phyloP scores from a whole-genome alignment of 2,329 filamentous ascomycete species.

The Beauveria sp. region DNA sequence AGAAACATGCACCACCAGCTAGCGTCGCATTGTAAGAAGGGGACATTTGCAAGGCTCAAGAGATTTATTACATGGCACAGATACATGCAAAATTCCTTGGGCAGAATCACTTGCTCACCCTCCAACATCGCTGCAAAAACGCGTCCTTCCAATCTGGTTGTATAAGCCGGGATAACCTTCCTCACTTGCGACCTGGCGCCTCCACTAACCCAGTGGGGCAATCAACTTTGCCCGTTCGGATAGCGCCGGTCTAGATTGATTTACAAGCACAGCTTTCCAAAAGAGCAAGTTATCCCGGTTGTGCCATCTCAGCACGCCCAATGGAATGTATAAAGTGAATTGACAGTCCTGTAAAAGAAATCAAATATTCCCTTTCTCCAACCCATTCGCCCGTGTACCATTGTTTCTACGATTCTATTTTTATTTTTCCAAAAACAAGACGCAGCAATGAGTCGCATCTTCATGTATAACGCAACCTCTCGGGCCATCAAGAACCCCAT shows the following conservation, averaged over 20 bases:
- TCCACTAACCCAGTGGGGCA: background rate
- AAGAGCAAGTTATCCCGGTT: background rate
- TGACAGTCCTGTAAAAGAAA: background rate
- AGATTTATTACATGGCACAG: too few species aligned
- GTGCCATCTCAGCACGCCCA: background rate
- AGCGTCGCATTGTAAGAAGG: too few species aligned
- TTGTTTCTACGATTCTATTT: background rate
- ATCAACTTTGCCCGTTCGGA: background rate
- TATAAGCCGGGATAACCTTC: background rate
- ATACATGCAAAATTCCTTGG: too few species aligned
- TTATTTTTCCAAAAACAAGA: background rate
- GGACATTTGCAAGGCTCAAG: too few species aligned
- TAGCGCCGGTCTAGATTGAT: background rate
- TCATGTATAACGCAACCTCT: background rate
- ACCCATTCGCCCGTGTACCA: background rate
- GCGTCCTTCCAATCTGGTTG: background rate
- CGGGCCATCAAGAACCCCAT: too few species aligned
- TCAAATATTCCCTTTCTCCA: background rate
- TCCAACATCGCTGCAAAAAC: too few species aligned
- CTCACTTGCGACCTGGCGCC: background rate
- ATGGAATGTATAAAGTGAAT: background rate
- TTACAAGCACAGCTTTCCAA: background rate
- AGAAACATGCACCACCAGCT: too few species aligned
- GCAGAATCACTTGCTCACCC: too few species aligned
- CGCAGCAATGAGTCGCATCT: conserved; percentile 1